Base-by-base conservation (phyloP, 208 protist species). In the Crithidia fasciculata region DNA sequence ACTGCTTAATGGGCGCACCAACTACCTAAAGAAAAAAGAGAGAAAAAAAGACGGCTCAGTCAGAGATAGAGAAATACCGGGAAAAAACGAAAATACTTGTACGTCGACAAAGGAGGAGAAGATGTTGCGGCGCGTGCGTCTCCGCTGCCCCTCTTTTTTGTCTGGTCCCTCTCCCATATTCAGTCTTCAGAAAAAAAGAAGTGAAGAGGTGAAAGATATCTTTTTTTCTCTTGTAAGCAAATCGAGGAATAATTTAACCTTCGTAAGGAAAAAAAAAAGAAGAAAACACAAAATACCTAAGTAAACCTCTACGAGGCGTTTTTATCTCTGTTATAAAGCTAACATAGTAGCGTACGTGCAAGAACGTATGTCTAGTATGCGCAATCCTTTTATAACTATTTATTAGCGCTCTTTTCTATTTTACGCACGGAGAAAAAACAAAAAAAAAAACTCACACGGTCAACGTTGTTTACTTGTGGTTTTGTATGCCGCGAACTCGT, bases 281-380 rank as follows among this genome's bases (percentile, higher is more conserved):
- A 19, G 36, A 66, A 56, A 37, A 50, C 4, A 64, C 12, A 62
- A 56, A 53, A 58, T 61, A 44, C 16, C 37, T 50, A 45, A 47
- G 10, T 58, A 44, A 18, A 36, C 41, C 53, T 63, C 56, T 71
- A 57, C 43, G 53, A 53, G 45, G 62, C 47, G 45, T 60, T 62
- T 67, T 69, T 70, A 57, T 61, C 47, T 71, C 62, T 63, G 54
- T 73, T 78, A 43, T 72, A 64, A 77, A 18, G 39, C 40, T 62
- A 58, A 64, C 36, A 43, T 52, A 68, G 67, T 59, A 40, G 60
- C 63, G 60, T 61, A 55, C 39, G 63, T 54, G 55, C 52, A 67
- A 50, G 59, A 55, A 50, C 36, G 44, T 57, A 37, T 53, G 50
- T 15, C 72, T 50, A 52, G 61, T 59, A 59, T 66, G 62, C 50